A percentile compares a stretch with the other conserved stretches of the same genome.
phyloP scores from a whole-genome alignment of 2,329 filamentous ascomycete genomes.

The Fusarium napiforme region DNA sequence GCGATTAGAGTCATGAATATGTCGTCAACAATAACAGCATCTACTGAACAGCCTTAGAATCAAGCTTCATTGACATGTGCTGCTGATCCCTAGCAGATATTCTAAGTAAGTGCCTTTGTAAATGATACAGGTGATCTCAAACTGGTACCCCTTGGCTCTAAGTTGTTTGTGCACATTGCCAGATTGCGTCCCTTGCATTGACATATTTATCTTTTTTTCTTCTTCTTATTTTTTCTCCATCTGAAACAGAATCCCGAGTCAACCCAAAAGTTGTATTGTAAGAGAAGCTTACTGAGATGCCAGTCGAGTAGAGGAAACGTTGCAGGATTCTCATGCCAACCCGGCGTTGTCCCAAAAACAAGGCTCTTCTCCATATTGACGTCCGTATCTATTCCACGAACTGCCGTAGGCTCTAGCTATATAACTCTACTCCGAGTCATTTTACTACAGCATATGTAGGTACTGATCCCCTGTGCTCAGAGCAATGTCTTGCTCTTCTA shows the following conservation, averaged over 20 bases:
- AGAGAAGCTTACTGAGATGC: slow-evolving; percentile 1
- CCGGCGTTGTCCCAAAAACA: not conserved
- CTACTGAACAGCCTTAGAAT: not conserved
- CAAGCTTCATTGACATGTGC: slow-evolving; percentile 10
- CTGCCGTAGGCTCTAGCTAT: slow-evolving; percentile 2
- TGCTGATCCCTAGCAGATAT: slow-evolving; percentile 1
- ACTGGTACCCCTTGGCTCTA: not conserved
- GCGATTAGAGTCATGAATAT: not conserved
- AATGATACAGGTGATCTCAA: not conserved
- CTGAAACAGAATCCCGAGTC: not conserved
- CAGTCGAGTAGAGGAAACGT: slow-evolving; percentile 6
- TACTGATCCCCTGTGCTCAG: not conserved
- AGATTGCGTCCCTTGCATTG: not conserved
- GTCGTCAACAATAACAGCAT: not conserved
- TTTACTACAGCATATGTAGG: not conserved
- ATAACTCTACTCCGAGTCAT: not conserved
- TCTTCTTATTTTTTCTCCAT: too few relatives aligned
- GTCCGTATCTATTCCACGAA: slow-evolving; percentile 6
- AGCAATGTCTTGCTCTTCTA: slow-evolving; percentile 19
- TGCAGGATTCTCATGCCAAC: slow-evolving; percentile 10
- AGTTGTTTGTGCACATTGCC: not conserved
- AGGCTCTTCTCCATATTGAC: not conserved
- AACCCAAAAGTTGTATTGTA: not conserved
- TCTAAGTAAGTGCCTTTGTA: not conserved
- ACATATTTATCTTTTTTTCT: not conserved